Percentiles rank a stretch among this genome's conserved stretches.
Evolutionary conservation across 202 grass and related monocot species (phyloP).

Genomic region (Panicum virgatum): DNA sequence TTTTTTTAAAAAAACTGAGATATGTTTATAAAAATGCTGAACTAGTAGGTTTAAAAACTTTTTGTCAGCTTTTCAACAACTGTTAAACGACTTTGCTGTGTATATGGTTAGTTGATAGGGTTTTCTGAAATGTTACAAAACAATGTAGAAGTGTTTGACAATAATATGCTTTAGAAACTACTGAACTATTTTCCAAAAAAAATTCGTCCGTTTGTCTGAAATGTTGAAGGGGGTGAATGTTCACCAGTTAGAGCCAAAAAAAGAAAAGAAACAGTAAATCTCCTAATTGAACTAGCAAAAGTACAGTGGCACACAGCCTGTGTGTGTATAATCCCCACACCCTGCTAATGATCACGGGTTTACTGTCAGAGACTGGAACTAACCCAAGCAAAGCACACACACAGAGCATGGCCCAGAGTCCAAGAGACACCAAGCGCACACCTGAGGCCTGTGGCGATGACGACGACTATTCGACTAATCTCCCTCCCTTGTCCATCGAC

Average conservation of each 20-base stretch:
- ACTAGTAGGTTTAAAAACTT: not conserved
- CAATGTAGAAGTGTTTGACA: not conserved
- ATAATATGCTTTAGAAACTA: not conserved
- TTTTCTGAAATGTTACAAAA: not conserved
- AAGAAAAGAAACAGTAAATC: not conserved
- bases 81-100: not conserved
- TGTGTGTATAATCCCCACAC: not conserved
- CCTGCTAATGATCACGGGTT: not conserved
- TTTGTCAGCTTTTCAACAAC: not conserved
- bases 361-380: not conserved
- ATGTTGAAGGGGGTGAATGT: not conserved
- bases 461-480: too few species aligned
- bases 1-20: not conserved
- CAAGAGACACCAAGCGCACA: not conserved
- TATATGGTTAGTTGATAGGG: not conserved
- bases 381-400: not conserved
- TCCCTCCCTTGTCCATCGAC: not conserved
- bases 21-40: not conserved
- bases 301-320: not conserved
- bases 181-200: not conserved
- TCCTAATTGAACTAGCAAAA: not conserved
- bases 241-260: not conserved
- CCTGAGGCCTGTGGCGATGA: not conserved
- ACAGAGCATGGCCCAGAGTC: not conserved
- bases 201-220: not conserved